Base-by-base conservation (phyloP, 805 yeast species). In the Tetrapisispora nanseiensis region DNA sequence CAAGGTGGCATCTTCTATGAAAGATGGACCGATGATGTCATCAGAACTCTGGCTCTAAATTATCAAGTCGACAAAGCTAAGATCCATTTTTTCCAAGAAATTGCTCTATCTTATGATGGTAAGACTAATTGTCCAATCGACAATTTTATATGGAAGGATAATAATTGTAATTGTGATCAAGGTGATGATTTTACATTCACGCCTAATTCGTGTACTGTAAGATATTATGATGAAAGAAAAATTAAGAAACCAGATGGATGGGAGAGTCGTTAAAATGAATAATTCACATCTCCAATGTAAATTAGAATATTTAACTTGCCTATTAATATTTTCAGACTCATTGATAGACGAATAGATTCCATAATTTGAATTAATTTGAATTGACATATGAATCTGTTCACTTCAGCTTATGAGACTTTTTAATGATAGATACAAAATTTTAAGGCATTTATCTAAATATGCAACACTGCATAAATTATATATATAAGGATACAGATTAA, bases 11-110 rank as follows among this genome's bases (percentile, higher is more conserved):
- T 87, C 57, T 86, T 82, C 67, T 86, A 86, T 64, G 86, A 82
- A 63, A 72, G 92, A 57, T 86, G 95, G 90, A 94, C 95, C 43
- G 95, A 86, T 62, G 94, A 92, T 20, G 94, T 92, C n/a, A 78
- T 85, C 37, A 87, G 84, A 58, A 79, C 89, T 8, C 76, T 86
- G 48, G 95, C 87, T 18, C 87, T 79, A 18, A 68, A 86, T 8
- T 65, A 85, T 45, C 80, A 86, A 65, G 56, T 83, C 51, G 75
- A 79, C 30, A 75, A 70, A 55, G 75, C 72, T 39, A 69, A 77
- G 55, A 63, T 86, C 34, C 86, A 82, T 54, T 77, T 82, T 71
- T 82, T 86, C 59, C 78, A 76, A 43, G 92, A 85, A 57, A 72
- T 85, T 46, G 95, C 94, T 37, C 85, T 84, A 64, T 72, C 57